These are phyloP conservation scores for Phytophthora cajani DNA, from an alignment of 352 stramenopile species.

Conservation along the genomic window DNA sequence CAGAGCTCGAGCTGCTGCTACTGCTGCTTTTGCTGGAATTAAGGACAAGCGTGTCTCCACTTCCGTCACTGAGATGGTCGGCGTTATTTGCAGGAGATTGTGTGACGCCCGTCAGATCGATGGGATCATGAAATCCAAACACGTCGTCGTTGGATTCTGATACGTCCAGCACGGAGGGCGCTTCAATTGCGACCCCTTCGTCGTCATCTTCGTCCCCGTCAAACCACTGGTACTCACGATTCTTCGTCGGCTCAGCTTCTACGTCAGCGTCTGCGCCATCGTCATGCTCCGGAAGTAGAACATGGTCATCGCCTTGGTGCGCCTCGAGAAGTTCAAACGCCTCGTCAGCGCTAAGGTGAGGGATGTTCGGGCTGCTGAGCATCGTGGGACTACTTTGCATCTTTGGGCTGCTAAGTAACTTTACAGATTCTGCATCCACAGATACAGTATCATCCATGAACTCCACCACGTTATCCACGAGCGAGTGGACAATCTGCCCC, in stretches of 20 bases:
- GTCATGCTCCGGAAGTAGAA: constrained; percentile 25
- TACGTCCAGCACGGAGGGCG: constrained; percentile 21
- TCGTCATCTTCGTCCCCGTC: constrained; percentile 41
- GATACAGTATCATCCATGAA: constrained; percentile 15
- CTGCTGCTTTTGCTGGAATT: constrained; percentile 30
- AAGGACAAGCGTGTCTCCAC: constrained; percentile 32
- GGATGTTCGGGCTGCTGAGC: constrained; percentile 16
- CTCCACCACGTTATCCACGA: constrained; percentile 29
- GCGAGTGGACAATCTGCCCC: constrained; percentile 11
- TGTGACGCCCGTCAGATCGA: constrained; percentile 15
- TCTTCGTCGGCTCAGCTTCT: constrained; percentile 15
- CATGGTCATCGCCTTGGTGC: constrained; percentile 32
- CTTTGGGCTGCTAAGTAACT: constrained; percentile 1
- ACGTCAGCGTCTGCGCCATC: constrained; percentile 16
- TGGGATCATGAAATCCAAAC: constrained; percentile 26
- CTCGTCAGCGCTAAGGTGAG: constrained; percentile 42
- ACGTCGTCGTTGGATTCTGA: constrained; percentile 34
- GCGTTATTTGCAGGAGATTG: constrained; percentile 4
- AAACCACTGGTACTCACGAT: constrained; percentile 48
- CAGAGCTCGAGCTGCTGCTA: constrained; percentile 22
- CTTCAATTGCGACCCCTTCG: constrained; percentile 19
- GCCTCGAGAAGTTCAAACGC: constrained; percentile 32
- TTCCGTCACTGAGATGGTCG: constrained; percentile 39
- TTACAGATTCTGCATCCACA: constrained; percentile 18
- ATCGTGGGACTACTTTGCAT: not conserved